Conservation (phyloP, 495 filamentous ascomycete species). For the Cercophora sp. region DNA sequence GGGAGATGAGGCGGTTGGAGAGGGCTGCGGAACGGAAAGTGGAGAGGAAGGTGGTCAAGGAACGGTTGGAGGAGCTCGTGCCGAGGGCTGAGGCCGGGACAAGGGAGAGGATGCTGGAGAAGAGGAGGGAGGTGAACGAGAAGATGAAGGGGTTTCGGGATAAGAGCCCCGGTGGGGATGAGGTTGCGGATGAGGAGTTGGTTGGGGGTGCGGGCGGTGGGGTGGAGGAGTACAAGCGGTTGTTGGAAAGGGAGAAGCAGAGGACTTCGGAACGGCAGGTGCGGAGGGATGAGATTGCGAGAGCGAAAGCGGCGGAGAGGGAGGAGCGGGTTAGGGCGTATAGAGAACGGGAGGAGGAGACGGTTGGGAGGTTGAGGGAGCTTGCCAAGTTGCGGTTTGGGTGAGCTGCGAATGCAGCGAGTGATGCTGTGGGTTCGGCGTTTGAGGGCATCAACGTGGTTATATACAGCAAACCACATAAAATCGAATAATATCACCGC, state of each 20-base stretch:
- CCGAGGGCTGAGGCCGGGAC: conserved; percentile 85
- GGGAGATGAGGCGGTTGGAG: conserved; percentile 45
- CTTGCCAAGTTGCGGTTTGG: conserved; percentile 61
- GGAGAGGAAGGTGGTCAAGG: conserved; percentile 58
- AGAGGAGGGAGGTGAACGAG: conserved; percentile 54
- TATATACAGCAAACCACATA: too few relatives aligned
- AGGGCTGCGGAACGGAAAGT: conserved; percentile 56
- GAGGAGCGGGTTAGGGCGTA: conserved; percentile 58
- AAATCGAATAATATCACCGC: too few relatives aligned
- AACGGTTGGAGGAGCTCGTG: conserved; percentile 69
- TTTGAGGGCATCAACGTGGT: too few relatives aligned
- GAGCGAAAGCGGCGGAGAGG: conserved; percentile 58
- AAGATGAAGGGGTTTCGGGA: conserved; percentile 59
- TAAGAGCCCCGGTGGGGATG: conserved; percentile 51
- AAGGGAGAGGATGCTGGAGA: conserved; percentile 81
- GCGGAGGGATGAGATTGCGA: conserved; percentile 58
- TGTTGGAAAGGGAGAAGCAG: conserved; percentile 50
- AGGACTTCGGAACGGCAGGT: conserved; percentile 64
- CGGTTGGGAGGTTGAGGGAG: conserved; percentile 60
- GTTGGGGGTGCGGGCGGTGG: conserved; percentile 56
- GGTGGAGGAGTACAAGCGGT: conserved; percentile 52
- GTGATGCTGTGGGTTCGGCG: too few relatives aligned
- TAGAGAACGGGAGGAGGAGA: conserved; percentile 58
- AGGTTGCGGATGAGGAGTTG: conserved; percentile 57
- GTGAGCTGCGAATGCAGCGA: too few relatives aligned